phyloP scores from a whole-genome alignment of 2,329 filamentous ascomycete genomes.

The Aspergillus terreus region DNA sequence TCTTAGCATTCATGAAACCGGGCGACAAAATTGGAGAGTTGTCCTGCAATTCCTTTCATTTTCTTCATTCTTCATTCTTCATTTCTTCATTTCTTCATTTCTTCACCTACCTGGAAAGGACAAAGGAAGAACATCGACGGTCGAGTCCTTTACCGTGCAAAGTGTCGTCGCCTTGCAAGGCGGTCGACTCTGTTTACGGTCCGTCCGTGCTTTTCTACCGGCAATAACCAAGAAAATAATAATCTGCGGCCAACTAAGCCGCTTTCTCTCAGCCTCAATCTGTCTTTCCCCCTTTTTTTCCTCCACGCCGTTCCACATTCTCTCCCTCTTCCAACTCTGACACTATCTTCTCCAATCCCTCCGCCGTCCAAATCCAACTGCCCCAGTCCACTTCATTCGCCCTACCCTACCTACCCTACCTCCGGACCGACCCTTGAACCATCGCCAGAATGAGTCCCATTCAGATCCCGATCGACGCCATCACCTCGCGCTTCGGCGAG shows the following conservation, averaged over 20 bases:
- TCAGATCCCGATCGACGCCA: constrained; percentile 84
- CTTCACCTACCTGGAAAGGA: neutral
- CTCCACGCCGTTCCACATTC: neutral
- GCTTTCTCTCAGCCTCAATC: constrained; percentile 8
- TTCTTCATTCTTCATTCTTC: constrained; percentile 1
- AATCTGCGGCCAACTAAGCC: constrained; percentile 15
- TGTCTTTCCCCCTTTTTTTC: constrained; percentile 5
- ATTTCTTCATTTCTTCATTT: too few species aligned
- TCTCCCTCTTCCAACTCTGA: neutral
- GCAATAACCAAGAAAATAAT: constrained; percentile 1
- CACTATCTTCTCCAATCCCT: neutral
- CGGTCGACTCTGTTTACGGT: neutral
- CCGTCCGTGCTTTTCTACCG: neutral
- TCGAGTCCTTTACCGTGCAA: neutral
- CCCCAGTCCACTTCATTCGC: neutral
- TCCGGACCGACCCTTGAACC: neutral
- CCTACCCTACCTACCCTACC: neutral
- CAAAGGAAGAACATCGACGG: neutral
- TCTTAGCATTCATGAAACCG: constrained; percentile 7
- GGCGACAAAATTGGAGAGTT: neutral
- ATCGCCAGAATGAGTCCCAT: constrained; percentile 69
- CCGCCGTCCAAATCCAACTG: neutral
- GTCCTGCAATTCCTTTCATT: constrained; percentile 1
- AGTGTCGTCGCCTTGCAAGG: constrained; percentile 1
- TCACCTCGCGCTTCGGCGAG: constrained; percentile 89